Base-by-base conservation (phyloP, 345 rosid genomes). In the Populus deltoides region DNA sequence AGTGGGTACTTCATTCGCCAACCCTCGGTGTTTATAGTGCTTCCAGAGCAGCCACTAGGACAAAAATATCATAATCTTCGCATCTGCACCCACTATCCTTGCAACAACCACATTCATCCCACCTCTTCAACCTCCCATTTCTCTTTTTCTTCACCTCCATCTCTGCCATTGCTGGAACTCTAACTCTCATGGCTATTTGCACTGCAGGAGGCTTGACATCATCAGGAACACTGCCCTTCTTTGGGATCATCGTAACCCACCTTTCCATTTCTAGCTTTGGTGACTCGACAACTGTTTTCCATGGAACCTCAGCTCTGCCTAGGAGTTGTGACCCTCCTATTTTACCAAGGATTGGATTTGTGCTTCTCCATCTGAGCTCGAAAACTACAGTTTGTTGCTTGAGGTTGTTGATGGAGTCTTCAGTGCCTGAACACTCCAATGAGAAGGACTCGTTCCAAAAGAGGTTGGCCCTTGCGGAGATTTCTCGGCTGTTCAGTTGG, bases 401-500 rank as follows among this genome's bases (percentile, higher is more conserved):
- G 51, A 93, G 41, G 66, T 69, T 68, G 22, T 78, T 41, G 47
- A 90, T 73, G 68, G 94, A 85, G 18, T 79, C 91, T 80, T 92
- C 76, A 22, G 77, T 69, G 3, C 94, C 94, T 75, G 72, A 81
- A 77, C 97, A 92, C 78, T 90, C 90, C 18, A 93, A 62, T 4
- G 88, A 89, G 79, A 89, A 87, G 57, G 88, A 82, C 72, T 91
- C 88, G 61, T 92, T 88, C 97, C 94, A 90, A 33, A 77, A 8
- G 73, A 84, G 71, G 3, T 77, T 38, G 59, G 91, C 77, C 24
- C 69, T 84, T 4, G 90, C 77, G 55, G 88, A 70, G 68, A 93
- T 80, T 74, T 88, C 87, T 62, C 35, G 74, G 69, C 88, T 92
- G 73, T 93, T 84, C 4, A 95, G 83, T 76, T 82, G 83, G 38